Conservation (phyloP, 257 asterid species). For the Asclepias syriaca region DNA sequence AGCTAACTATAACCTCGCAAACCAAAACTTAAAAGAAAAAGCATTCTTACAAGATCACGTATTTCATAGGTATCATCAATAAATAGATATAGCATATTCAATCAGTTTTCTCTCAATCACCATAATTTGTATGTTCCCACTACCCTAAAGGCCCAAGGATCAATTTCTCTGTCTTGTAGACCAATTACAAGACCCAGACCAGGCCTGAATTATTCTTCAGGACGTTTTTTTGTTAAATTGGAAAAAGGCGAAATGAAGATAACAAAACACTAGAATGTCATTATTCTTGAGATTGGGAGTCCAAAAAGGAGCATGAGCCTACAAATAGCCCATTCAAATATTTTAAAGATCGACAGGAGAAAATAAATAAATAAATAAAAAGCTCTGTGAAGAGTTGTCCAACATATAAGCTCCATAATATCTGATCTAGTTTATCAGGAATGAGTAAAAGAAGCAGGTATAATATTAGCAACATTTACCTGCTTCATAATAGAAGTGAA, state of each 20-base stretch:
- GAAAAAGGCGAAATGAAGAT: no score
- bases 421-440: neutral
- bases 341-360: neutral
- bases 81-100: neutral
- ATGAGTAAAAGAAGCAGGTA: neutral
- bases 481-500: slow-evolving; percentile 93
- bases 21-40: neutral
- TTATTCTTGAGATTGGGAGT: no score
- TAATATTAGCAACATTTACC: slow-evolving; percentile 35
- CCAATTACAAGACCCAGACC: no score
- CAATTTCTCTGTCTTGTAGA: no score
- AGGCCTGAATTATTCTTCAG: no score
- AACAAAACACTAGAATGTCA: no score
- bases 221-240: no score
- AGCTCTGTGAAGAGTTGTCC: neutral
- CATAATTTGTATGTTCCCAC: no score
- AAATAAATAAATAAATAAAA: neutral
- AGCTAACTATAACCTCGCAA: neutral
- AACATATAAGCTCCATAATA: neutral
- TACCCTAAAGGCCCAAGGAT: no score
- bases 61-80: neutral
- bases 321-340: no score
- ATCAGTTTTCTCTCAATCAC: neutral
- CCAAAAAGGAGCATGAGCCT: no score
- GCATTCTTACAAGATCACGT: no score